Percentiles rank a stretch among this genome's conserved stretches.
phyloP scores from a whole-genome alignment of 495 filamentous ascomycete species.

The Podospora appendiculata region DNA sequence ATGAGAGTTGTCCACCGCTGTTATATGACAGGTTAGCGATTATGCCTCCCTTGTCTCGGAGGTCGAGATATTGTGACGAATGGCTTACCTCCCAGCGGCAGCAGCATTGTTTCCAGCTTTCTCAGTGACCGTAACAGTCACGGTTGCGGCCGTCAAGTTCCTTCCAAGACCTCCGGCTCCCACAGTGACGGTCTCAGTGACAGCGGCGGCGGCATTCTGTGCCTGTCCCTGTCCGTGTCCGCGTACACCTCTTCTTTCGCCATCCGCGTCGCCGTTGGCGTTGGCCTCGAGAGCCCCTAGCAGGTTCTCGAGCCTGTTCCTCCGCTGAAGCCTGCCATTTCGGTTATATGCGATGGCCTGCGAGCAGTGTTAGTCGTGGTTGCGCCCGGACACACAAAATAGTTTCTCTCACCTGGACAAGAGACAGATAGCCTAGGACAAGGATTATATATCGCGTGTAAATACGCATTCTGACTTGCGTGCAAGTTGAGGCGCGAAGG shows the following conservation, averaged over 20 bases:
- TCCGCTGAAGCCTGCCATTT: conserved; percentile 11
- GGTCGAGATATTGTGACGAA: not conserved
- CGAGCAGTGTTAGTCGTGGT: not conserved
- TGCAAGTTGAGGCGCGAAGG: too few relatives aligned
- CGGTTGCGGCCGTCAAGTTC: conserved; percentile 21
- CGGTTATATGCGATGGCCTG: conserved; percentile 29
- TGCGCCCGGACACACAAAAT: not conserved
- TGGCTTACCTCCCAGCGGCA: not conserved
- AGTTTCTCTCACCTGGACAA: conserved; percentile 29
- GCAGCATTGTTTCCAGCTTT: conserved; percentile 6
- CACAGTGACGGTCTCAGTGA: conserved; percentile 30
- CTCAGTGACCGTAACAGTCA: conserved; percentile 25
- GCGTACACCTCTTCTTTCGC: not conserved
- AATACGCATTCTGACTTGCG: conserved; percentile 29
- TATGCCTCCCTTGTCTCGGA: not conserved
- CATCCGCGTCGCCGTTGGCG: not conserved
- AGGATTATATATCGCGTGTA: conserved; percentile 23
- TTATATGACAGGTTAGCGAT: not conserved
- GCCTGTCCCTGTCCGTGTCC: conserved; percentile 3
- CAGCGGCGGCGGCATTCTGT: conserved; percentile 15
- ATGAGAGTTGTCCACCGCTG: conserved; percentile 21
- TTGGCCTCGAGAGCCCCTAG: conserved; percentile 12
- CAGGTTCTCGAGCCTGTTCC: conserved; percentile 14
- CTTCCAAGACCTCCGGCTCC: conserved; percentile 12
- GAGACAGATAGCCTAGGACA: conserved; percentile 27